Base-by-base conservation (phyloP, 2,329 filamentous ascomycete species). In the Clarireedia monteithiana region DNA sequence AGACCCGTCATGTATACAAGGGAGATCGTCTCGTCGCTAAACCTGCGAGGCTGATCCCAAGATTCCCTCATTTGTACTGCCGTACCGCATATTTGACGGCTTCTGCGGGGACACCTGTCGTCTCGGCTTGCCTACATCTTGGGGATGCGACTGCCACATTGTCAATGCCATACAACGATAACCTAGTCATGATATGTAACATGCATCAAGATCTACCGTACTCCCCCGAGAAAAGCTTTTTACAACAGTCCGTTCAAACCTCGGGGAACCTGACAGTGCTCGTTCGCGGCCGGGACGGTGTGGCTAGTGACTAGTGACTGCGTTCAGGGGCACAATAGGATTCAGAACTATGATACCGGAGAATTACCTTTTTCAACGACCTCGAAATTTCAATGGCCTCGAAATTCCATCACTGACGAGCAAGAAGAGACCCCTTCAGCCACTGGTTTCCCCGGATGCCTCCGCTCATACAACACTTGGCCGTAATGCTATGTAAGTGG, bases 81-180 rank as follows among this genome's bases (percentile, higher is more conserved):
- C 30, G 30, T 14, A 34, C 30, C 10, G 30, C 30, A 34, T 34
- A 34, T 34, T 50, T 55, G 53, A 55, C 38, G 50, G 53, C 39
- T 34, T 36, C 17, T 55, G 53, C 50, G 53, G 53, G 20, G 50
- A 50, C 53, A 50, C 36, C 17, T 44, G 23, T 55, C 53, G 53
- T 55, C 34, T 55, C 49, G 20, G 23, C 24, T 50, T 42, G 36
- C 42, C 20, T 46, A 23, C 6, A 24, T 24, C 24, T 24, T 24
- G 10, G 14, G 12, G 42, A 23, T 46, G 23, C 6, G 26, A 12
- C 20, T 24, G 42, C 42, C 39, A 20, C 15, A 46, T 20, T 46
- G 42, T 46, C 23, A 14, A 24, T 42, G 15, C 39, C 39, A 42
- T 42, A 14, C 20, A 42, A 17, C 39, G 20, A 17, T 26, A 46